Conservation (phyloP, 257 asterid genomes). For the Pogostemon cablin region DNA sequence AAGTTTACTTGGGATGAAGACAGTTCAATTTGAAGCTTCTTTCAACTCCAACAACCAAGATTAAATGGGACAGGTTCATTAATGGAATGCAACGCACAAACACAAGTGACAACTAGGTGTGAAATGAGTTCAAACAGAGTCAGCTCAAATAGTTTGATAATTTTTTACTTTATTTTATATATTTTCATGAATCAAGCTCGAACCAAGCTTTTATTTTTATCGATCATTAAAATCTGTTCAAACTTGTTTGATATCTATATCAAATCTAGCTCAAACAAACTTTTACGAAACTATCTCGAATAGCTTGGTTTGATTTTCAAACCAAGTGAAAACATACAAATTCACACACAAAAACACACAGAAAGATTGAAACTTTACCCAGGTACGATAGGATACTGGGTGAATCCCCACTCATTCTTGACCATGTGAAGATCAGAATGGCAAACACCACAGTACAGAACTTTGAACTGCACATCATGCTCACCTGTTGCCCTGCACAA, state of each 20-base stretch:
- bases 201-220: too few relatives aligned
- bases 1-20: background rate
- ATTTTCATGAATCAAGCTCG: too few relatives aligned
- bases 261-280: background rate
- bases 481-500: conserved; percentile 46
- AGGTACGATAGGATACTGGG: conserved; percentile 51
- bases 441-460: conserved; percentile 56
- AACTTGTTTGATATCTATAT: background rate
- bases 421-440: conserved; percentile 55
- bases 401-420: conserved; percentile 55
- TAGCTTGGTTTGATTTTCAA: too few relatives aligned
- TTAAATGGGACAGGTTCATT: background rate
- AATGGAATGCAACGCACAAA: background rate
- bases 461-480: conserved; percentile 54
- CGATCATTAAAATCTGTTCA: too few relatives aligned
- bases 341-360: background rate
- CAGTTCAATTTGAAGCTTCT: background rate
- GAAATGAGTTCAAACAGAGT: too few relatives aligned
- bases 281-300: too few relatives aligned
- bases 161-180: too few relatives aligned
- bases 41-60: background rate
- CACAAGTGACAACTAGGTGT: too few relatives aligned
- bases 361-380: conserved; percentile 39
- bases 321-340: background rate
- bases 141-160: too few relatives aligned